These are phyloP conservation scores for Bertia moriformis DNA, from an alignment of 2,329 filamentous ascomycete species.

Conservation along the genomic window DNA sequence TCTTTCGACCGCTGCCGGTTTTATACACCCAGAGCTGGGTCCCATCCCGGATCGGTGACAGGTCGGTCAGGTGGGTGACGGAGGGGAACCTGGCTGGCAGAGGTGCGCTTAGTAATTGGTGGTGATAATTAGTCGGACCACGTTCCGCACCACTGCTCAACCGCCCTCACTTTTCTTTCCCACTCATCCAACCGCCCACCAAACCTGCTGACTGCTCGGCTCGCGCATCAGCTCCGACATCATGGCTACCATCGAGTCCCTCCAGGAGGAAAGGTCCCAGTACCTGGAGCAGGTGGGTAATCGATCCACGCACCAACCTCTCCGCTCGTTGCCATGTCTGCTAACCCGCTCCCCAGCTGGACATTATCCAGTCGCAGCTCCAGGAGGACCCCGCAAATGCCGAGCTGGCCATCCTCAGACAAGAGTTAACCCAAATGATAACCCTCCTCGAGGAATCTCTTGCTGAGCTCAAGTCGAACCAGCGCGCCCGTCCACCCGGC, in stretches of 20 bases:
- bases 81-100: too few relatives aligned
- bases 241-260: not conserved
- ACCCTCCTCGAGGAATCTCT: conserved; percentile 66
- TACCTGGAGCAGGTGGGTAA: not conserved
- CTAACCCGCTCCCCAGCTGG: conserved; percentile 41
- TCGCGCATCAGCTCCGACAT: too few relatives aligned
- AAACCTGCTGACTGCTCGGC: too few relatives aligned
- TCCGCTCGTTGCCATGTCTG: not conserved
- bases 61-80: too few relatives aligned
- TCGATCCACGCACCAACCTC: not conserved
- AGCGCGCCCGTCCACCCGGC: conserved; percentile 29
- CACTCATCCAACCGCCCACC: too few relatives aligned
- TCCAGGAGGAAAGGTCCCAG: not conserved
- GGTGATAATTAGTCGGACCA: too few relatives aligned
- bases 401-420: conserved; percentile 44
- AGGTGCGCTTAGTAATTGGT: too few relatives aligned
- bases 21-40: too few relatives aligned
- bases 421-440: conserved; percentile 72
- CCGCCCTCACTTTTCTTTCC: too few relatives aligned
- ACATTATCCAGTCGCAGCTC: conserved; percentile 61
- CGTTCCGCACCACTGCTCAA: too few relatives aligned
- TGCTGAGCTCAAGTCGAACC: conserved; percentile 58
- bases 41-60: too few relatives aligned
- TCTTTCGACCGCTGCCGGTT: too few relatives aligned
- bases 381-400: conserved; percentile 66